Conservation (phyloP, 2,329 filamentous ascomycete genomes). For the Penicillium expansum region DNA sequence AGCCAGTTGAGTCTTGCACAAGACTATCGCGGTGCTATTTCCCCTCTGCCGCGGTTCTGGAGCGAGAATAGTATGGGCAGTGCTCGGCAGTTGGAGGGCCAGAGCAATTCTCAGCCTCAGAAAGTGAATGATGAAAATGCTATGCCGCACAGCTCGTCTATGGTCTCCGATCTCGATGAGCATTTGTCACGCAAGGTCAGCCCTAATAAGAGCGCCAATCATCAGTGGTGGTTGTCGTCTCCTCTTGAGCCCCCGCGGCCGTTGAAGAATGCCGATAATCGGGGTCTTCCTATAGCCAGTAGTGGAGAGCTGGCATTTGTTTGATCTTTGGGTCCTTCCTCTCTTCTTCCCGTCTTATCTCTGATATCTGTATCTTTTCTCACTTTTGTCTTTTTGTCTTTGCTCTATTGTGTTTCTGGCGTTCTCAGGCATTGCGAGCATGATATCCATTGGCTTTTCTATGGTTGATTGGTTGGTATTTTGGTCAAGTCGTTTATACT, state of each 20-base stretch:
- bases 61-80: constrained; percentile 35
- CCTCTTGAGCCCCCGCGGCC: constrained; percentile 18
- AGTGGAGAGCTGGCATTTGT: constrained; percentile 28
- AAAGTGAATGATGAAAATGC: constrained; percentile 10
- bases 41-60: constrained; percentile 38
- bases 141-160: constrained; percentile 21
- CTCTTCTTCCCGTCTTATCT: neutral
- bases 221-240: constrained; percentile 12
- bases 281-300: constrained; percentile 23
- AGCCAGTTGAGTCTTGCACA: constrained; percentile 40
- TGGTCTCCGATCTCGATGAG: constrained; percentile 25
- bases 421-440: constrained; percentile 24
- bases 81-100: constrained; percentile 24
- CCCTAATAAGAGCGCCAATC: constrained; percentile 8
- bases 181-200: constrained; percentile 20
- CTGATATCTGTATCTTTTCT: neutral
- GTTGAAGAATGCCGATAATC: constrained; percentile 12
- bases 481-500: neutral
- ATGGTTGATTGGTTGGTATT: constrained; percentile 7
- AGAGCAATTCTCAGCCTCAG: constrained; percentile 10
- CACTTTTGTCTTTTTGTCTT: neutral
- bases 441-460: constrained; percentile 29
- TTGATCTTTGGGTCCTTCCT: constrained; percentile 9
- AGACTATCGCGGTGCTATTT: constrained; percentile 37
- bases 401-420: constrained; percentile 11